Conservation (phyloP, 2,329 filamentous ascomycete genomes). For the Sphaerulina populicola region DNA sequence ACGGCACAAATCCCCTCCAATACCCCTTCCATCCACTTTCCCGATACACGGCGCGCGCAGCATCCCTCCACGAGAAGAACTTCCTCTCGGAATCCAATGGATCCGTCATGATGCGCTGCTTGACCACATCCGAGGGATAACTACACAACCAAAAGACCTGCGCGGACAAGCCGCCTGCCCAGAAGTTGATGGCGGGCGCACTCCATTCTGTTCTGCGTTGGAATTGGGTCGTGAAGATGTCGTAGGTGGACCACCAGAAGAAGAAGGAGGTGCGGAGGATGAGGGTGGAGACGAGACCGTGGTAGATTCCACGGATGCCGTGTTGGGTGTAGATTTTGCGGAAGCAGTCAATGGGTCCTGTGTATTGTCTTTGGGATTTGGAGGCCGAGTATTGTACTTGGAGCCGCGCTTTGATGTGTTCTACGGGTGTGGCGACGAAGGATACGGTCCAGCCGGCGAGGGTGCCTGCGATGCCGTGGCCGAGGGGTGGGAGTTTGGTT, state of each 20-base stretch:
- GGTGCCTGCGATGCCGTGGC: conserved; percentile 80
- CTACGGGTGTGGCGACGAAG: conserved; percentile 86
- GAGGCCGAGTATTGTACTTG: conserved; percentile 85
- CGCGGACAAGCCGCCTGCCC: conserved; percentile 86
- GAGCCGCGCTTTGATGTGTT: conserved; percentile 88
- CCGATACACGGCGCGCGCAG: conserved; percentile 64
- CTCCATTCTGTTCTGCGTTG: conserved; percentile 60
- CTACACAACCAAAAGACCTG: conserved; percentile 80
- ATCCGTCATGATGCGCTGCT: conserved; percentile 97
- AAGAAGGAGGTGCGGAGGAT: conserved; percentile 92
- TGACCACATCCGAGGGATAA: conserved; percentile 45
- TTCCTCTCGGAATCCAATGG: conserved; percentile 63
- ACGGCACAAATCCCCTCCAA: conserved; percentile 87
- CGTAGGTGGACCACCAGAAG: conserved; percentile 97
- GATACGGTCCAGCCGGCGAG: conserved; percentile 82
- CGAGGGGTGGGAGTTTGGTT: conserved; percentile 59
- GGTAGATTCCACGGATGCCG: conserved; percentile 68
- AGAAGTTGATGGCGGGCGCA: conserved; percentile 83
- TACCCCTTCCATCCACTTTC: conserved; percentile 73
- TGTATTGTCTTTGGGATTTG: conserved; percentile 71
- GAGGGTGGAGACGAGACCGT: conserved; percentile 74
- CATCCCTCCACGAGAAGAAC: conserved; percentile 71
- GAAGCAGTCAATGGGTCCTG: conserved; percentile 76
- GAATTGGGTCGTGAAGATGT: conserved; percentile 65
- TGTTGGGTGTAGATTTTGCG: conserved; percentile 58